These are phyloP conservation scores for Rosa chinensis DNA, from an alignment of 306 rosid genomes.

Conservation along the genomic window DNA sequence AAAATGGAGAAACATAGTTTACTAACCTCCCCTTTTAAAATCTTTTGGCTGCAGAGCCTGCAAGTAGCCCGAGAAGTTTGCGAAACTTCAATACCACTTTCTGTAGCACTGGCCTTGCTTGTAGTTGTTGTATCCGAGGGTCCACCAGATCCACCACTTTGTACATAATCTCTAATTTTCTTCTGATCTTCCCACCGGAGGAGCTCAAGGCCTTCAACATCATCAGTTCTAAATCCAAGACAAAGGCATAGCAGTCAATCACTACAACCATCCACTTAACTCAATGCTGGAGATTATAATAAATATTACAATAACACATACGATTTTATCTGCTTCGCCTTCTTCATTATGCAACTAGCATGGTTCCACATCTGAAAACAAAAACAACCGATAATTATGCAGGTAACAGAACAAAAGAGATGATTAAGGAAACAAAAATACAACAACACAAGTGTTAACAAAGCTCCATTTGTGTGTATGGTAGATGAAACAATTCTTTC, in stretches of 20 bases:
- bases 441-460: neutral
- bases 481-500: neutral
- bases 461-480: neutral
- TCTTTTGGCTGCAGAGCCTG: constrained; percentile 65
- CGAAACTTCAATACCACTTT: constrained; percentile 66
- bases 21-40: constrained; percentile 79
- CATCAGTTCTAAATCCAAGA: constrained; percentile 59
- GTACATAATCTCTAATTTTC: constrained; percentile 71
- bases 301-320: constrained; percentile 37
- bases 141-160: constrained; percentile 29
- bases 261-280: constrained; percentile 21
- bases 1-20: neutral
- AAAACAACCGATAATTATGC: neutral
- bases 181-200: constrained; percentile 97
- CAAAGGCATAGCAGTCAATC: constrained; percentile 11
- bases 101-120: constrained; percentile 28
- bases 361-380: constrained; percentile 93
- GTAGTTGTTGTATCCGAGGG: constrained; percentile 20
- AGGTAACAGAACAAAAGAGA: neutral
- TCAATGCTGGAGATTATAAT: constrained; percentile 1
- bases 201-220: constrained; percentile 79
- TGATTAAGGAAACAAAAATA: neutral
- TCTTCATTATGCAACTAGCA: constrained; percentile 72
- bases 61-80: constrained; percentile 84
- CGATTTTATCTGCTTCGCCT: constrained; percentile 87